phyloP scores from a whole-genome alignment of 2,329 filamentous ascomycete species.

The Aureobasidium subglaciale region DNA sequence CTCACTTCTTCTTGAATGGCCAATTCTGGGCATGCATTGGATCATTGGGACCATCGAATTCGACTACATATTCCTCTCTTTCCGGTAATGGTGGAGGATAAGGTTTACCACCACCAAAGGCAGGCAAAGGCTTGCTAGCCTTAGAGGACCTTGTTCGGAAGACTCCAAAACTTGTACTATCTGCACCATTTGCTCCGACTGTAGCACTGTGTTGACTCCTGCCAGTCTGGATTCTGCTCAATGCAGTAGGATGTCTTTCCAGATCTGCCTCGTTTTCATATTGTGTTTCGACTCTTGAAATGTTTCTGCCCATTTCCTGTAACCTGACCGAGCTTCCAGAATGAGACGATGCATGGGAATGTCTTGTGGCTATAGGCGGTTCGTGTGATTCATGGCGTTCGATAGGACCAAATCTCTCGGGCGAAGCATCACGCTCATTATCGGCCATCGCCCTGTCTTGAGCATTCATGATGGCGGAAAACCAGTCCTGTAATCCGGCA shows the following conservation, averaged over 20 bases:
- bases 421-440: constrained; percentile 50
- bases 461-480: constrained; percentile 36
- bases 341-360: constrained; percentile 41
- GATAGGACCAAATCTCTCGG: constrained; percentile 27
- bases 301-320: constrained; percentile 38
- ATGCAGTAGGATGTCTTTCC: constrained; percentile 60
- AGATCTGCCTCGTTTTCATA: constrained; percentile 47
- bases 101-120: constrained; percentile 66
- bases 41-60: constrained; percentile 65
- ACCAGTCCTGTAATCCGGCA: not conserved
- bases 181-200: constrained; percentile 46
- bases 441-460: constrained; percentile 49
- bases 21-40: constrained; percentile 85
- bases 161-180: constrained; percentile 1
- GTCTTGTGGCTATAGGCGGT: constrained; percentile 7
- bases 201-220: constrained; percentile 64
- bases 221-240: constrained; percentile 65
- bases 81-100: constrained; percentile 64
- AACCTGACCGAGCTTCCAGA: constrained; percentile 48
- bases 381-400: constrained; percentile 13
- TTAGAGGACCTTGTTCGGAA: constrained; percentile 37
- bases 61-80: constrained; percentile 70
- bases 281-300: constrained; percentile 58
- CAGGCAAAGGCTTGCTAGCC: constrained; percentile 54
- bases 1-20: constrained; percentile 68